Evolutionary conservation across 306 rosid species (phyloP).

Genomic region (Hippophae tibetana): DNA sequence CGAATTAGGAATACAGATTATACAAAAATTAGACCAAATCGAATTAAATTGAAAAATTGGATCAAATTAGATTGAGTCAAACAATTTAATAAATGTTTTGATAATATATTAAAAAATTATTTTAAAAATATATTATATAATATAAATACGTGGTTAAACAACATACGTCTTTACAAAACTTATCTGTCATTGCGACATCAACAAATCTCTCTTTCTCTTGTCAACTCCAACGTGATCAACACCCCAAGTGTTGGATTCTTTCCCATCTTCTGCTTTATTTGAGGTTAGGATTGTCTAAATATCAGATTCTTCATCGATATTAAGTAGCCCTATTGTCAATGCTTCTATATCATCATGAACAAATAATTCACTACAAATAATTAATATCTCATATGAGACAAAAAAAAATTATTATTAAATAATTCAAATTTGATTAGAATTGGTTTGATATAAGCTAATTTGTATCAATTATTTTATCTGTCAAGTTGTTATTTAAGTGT

Average conservation of each 20-base stretch:
- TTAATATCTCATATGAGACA: slow-evolving; percentile 36
- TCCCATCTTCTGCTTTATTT: slow-evolving; percentile 52
- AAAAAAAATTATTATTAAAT: slow-evolving; percentile 26
- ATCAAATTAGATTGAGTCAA: no score
- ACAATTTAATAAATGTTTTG: no score
- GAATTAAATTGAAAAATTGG: no score
- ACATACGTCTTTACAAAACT: no score
- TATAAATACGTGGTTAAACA: no score
- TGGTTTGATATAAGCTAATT: slow-evolving; percentile 2
- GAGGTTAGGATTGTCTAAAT: slow-evolving; percentile 32
- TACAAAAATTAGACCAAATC: no score
- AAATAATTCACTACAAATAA: slow-evolving; percentile 37
- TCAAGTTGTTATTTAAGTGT: neutral
- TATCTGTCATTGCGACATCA: no score
- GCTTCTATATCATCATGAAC: slow-evolving; percentile 49
- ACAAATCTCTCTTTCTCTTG: slow-evolving; percentile 10
- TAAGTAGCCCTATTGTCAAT: slow-evolving; percentile 36
- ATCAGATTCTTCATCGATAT: slow-evolving; percentile 51
- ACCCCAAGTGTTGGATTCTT: slow-evolving; percentile 48
- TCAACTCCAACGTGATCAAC: slow-evolving; percentile 46
- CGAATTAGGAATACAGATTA: no score
- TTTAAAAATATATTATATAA: no score
- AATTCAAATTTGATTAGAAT: neutral
- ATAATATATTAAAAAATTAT: no score
- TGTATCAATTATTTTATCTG: slow-evolving; percentile 1